Evolutionary conservation across 371 early-diverging fungal genomes (phyloP).

Genomic region (Syncephalastrum monosporum): DNA sequence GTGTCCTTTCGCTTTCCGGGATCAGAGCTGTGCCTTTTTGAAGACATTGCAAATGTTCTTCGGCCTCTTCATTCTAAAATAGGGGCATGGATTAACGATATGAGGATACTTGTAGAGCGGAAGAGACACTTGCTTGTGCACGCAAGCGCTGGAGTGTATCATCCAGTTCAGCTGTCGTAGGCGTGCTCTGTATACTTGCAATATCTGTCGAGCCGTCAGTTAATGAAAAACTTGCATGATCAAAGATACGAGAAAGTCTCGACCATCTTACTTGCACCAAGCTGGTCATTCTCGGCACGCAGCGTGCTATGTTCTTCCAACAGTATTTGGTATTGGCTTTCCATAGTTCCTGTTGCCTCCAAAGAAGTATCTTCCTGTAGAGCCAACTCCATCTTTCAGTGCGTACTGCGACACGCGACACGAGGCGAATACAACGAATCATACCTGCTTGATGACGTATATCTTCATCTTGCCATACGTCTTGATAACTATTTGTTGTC

Average conservation of each 20-base stretch:
- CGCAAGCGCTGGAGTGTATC: neutral
- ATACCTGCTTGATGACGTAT: conserved; percentile 18
- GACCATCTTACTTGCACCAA: too few relatives aligned
- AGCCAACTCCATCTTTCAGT: too few relatives aligned
- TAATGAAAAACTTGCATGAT: too few relatives aligned
- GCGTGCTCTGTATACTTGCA: conserved; percentile 6
- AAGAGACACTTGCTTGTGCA: conserved; percentile 1
- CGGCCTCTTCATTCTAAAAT: conserved; percentile 6
- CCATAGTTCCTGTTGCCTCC: neutral
- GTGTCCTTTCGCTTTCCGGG: conserved; percentile 4
- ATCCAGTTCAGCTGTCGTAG: conserved; percentile 6
- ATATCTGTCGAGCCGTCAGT: too few relatives aligned
- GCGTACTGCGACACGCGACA: neutral
- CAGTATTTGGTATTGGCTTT: neutral
- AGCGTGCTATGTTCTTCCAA: neutral
- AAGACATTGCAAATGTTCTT: conserved; percentile 8
- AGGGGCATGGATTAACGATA: neutral
- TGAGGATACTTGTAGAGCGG: neutral
- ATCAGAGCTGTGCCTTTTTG: conserved; percentile 7
- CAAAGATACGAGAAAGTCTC: too few relatives aligned
- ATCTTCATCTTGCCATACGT: conserved; percentile 20
- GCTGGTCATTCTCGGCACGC: too few relatives aligned
- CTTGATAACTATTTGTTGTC: conserved; percentile 9
- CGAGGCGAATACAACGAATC: too few relatives aligned
- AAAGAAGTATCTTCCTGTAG: neutral